A percentile compares a stretch with the other conserved stretches of the same genome.
These are phyloP conservation scores for Umbellularia californica DNA, from an alignment of 164 flowering plant species.

Conservation along the genomic window DNA sequence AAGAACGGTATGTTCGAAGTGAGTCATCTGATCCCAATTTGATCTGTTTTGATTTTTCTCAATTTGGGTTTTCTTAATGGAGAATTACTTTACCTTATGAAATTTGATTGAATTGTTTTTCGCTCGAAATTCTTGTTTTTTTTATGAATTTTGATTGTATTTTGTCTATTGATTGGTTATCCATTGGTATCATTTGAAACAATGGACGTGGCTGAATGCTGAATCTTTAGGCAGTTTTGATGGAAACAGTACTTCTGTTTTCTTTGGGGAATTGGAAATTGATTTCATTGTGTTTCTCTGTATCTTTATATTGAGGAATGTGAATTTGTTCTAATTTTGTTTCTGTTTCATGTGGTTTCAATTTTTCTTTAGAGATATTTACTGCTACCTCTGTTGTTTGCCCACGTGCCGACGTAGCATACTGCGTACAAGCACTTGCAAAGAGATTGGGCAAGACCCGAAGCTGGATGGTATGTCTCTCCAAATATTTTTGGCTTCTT, in stretches of 20 bases:
- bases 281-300: background rate
- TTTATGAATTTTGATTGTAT: background rate
- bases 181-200: background rate
- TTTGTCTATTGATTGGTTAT: background rate
- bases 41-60: background rate
- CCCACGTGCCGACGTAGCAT: slow-evolving; percentile 94
- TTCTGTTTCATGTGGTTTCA: background rate
- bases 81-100: background rate
- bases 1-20: slow-evolving; percentile 77
- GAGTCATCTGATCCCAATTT: slow-evolving; percentile 17
- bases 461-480: slow-evolving; percentile 66
- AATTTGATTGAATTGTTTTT: no score
- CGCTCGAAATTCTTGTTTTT: background rate
- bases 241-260: background rate
- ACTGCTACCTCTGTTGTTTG: slow-evolving; percentile 62
- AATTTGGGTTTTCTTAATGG: background rate
- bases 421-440: slow-evolving; percentile 82
- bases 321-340: background rate
- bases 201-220: background rate
- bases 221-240: background rate
- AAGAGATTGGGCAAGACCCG: slow-evolving; percentile 76
- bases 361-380: slow-evolving; percentile 48
- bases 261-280: background rate
- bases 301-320: background rate
- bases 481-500: no score